Base-by-base conservation (phyloP, 2,329 filamentous ascomycete species). In the Ascochyta koolunga region DNA sequence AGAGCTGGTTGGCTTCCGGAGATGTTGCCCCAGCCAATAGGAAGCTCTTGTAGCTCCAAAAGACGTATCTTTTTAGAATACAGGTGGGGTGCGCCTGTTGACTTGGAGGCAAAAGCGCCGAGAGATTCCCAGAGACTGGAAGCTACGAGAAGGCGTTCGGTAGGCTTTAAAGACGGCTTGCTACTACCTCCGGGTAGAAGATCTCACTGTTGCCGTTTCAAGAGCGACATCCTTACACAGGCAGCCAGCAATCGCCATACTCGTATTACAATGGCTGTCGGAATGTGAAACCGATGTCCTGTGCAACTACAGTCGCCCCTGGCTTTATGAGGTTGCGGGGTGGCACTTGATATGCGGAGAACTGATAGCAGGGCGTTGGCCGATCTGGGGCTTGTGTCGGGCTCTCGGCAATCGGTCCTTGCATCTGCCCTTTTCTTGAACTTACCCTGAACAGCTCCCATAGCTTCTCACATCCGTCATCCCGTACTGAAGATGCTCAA, bases 1-100 rank as follows among this genome's bases (percentile, higher is more conserved):
- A 10, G 33, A 38, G 38, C 27, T 45, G 37, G 33, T 39, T 31
- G 25, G 25, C 25, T 41, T 13, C 33, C 55, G 55, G 55, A 45
- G 41, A 35, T 19, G 27, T 48, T 51, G 15, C n/a, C 55, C 55
- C 35, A 54, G 43, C 55, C 55, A 58, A 58, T 58, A 27, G 24
- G 36, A 56, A 18, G 41, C 31, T 38, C 16, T 39, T 33, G 7
- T 24, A 22, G 31, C 32, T 21, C 40, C 16, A 31, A 35, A 18
- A 27, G 31, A 43, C 52, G 41, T 42, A 24, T 27, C 29, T 46
- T 25, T 13, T n/a, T 44, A 37, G 18, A 36, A 41, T 25, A 11
- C 18, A 31, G 6, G 27, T 47, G 32, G 35, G 39, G 35, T 19
- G 39, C 44, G 16, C 33, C 13, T 43, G 32, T 47, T 21, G 16